phyloP scores from a whole-genome alignment of 805 yeast species.

The Babjeviella inositovora region DNA sequence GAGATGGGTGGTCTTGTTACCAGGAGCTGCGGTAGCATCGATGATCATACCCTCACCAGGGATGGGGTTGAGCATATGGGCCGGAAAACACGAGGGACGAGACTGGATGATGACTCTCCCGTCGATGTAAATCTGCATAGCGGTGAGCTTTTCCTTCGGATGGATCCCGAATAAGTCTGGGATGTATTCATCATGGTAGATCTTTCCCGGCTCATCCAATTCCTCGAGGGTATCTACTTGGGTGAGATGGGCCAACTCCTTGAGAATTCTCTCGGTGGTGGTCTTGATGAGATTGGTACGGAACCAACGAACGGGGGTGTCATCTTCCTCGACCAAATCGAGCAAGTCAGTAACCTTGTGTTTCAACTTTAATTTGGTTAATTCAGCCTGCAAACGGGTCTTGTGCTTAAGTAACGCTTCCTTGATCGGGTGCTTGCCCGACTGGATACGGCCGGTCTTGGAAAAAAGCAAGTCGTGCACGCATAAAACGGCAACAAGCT shows the following conservation, averaged over 20 bases:
- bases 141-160: slow-evolving; percentile 56
- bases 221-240: slow-evolving; percentile 27
- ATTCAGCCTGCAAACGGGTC: slow-evolving; percentile 70
- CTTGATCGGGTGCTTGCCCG: slow-evolving; percentile 79
- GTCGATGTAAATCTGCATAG: slow-evolving; percentile 47
- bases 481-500: slow-evolving; percentile 41
- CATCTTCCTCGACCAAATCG: slow-evolving; percentile 37
- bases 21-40: slow-evolving; percentile 98
- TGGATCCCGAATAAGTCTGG: slow-evolving; percentile 72
- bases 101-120: slow-evolving; percentile 89
- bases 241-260: slow-evolving; percentile 24
- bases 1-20: slow-evolving; percentile 89
- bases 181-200: slow-evolving; percentile 60
- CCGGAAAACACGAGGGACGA: slow-evolving; percentile 95
- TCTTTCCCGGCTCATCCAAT: slow-evolving; percentile 28
- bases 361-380: slow-evolving; percentile 61
- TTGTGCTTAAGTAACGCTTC: slow-evolving; percentile 67
- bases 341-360: slow-evolving; percentile 42
- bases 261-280: slow-evolving; percentile 16
- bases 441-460: slow-evolving; percentile 66
- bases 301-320: slow-evolving; percentile 71
- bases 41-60: slow-evolving; percentile 45
- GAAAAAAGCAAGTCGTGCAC: slow-evolving; percentile 73
- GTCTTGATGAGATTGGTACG: slow-evolving; percentile 53
- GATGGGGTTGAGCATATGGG: slow-evolving; percentile 53